These are phyloP conservation scores for Ambrosiella xylebori DNA, from an alignment of 2,329 filamentous ascomycete genomes.

Conservation along the genomic window DNA sequence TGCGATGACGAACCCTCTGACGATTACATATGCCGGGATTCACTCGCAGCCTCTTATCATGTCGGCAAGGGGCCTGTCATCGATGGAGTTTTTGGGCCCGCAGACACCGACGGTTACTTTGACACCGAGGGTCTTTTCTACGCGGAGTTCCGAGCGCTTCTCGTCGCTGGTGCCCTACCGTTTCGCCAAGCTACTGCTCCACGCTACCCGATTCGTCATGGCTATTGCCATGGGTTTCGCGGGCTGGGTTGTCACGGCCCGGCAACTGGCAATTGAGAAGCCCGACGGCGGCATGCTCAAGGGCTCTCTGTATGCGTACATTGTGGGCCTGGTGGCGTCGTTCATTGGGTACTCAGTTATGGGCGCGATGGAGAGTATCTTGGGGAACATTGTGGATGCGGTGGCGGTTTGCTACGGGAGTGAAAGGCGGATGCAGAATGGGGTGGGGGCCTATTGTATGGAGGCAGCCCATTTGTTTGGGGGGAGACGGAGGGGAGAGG, in stretches of 20 bases:
- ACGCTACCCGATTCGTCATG: slow-evolving; percentile 83
- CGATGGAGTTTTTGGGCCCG: slow-evolving; percentile 64
- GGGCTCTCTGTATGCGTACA: slow-evolving; percentile 84
- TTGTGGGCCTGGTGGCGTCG: slow-evolving; percentile 79
- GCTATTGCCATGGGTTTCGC: slow-evolving; percentile 78
- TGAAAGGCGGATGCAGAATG: slow-evolving; percentile 53
- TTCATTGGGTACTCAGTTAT: slow-evolving; percentile 91
- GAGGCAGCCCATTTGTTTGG: slow-evolving; percentile 84
- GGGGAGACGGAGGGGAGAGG: slow-evolving; percentile 18
- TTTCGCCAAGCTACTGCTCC: slow-evolving; percentile 76
- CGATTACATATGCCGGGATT: slow-evolving; percentile 83
- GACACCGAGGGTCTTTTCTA: slow-evolving; percentile 35
- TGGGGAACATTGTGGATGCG: slow-evolving; percentile 75
- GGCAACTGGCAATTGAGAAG: slow-evolving; percentile 48
- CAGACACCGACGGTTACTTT: slow-evolving; percentile 57
- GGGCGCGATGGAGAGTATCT: slow-evolving; percentile 74
- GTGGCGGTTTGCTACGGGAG: slow-evolving; percentile 89
- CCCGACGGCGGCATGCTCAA: slow-evolving; percentile 37
- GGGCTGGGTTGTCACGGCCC: slow-evolving; percentile 89
- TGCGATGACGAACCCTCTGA: slow-evolving; percentile 75
- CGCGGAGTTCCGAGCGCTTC: slow-evolving; percentile 20
- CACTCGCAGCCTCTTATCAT: slow-evolving; percentile 69
- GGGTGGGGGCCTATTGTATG: slow-evolving; percentile 65
- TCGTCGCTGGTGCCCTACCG: slow-evolving; percentile 63
- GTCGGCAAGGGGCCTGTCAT: slow-evolving; percentile 62